Evolutionary conservation across 257 asterid genomes (phyloP).

Genomic region (Solanum arcanum): DNA sequence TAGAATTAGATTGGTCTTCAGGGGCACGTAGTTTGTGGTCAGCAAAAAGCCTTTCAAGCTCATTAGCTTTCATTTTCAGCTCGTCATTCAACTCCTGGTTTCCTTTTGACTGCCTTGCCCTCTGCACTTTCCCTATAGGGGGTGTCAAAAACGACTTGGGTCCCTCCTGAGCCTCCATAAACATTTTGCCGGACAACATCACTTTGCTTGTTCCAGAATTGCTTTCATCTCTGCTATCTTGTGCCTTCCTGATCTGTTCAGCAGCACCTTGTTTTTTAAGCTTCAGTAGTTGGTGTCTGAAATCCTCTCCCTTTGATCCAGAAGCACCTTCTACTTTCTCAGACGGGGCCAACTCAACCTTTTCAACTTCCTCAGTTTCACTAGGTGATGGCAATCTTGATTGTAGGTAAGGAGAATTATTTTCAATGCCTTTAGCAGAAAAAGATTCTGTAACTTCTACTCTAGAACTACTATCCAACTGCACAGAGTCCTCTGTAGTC

Average conservation of each 20-base stretch:
- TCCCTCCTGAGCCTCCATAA: conserved; percentile 32
- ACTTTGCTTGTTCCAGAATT: conserved; percentile 20
- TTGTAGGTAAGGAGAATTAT: conserved; percentile 25
- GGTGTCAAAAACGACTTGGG: conserved; percentile 40
- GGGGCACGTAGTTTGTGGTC: conserved; percentile 59
- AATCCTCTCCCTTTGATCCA: conserved; percentile 30
- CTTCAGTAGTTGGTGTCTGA: conserved; percentile 34
- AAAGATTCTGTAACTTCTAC: conserved; percentile 35
- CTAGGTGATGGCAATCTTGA: conserved; percentile 22
- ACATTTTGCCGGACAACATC: conserved; percentile 20
- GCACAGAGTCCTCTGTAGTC: conserved; percentile 25
- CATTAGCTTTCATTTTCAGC: conserved; percentile 76
- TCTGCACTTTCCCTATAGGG: conserved; percentile 42
- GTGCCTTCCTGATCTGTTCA: conserved; percentile 33
- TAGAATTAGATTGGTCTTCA: conserved; percentile 50
- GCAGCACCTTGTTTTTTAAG: conserved; percentile 23
- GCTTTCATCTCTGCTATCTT: conserved; percentile 21
- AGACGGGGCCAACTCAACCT: conserved; percentile 16
- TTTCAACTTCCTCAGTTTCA: conserved; percentile 22
- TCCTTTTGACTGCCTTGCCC: conserved; percentile 58
- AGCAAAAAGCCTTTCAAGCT: conserved; percentile 86
- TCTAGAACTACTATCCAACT: conserved; percentile 27
- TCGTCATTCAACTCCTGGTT: conserved; percentile 83
- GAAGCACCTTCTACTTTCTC: conserved; percentile 22
- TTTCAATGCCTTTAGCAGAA: conserved; percentile 27